These are phyloP conservation scores for Eimeria praecox DNA, from an alignment of 169 alveolate species.

Conservation along the genomic window DNA sequence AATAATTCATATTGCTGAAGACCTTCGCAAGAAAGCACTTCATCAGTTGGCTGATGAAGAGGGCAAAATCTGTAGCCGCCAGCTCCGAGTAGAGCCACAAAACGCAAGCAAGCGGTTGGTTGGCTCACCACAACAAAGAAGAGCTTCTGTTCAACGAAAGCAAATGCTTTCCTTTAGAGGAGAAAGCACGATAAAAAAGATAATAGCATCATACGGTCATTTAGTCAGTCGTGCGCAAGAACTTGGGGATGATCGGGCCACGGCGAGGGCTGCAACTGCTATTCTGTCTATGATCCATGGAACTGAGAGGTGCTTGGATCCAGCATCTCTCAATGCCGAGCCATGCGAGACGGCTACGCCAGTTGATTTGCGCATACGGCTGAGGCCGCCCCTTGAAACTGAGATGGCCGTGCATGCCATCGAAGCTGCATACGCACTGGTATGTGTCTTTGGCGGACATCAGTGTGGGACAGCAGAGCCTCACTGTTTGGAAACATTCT, in stretches of 20 bases:
- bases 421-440: conserved; percentile 77
- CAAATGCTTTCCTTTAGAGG: background rate
- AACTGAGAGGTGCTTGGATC: conserved; percentile 56
- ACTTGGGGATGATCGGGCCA: conserved; percentile 40
- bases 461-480: background rate
- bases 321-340: background rate
- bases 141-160: background rate
- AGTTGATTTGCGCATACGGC: conserved; percentile 64
- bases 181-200: conserved; percentile 1
- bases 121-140: conserved; percentile 15
- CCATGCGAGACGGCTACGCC: background rate
- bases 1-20: conserved; percentile 32
- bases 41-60: conserved; percentile 28
- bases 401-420: conserved; percentile 56
- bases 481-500: background rate
- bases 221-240: conserved; percentile 42
- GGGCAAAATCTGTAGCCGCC: conserved; percentile 4
- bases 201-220: conserved; percentile 47
- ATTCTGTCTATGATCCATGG: conserved; percentile 71
- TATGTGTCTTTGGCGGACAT: background rate
- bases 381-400: conserved; percentile 57
- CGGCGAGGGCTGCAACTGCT: conserved; percentile 64
- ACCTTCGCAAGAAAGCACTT: conserved; percentile 40
- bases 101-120: conserved; percentile 10
- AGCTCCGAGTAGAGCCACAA: conserved; percentile 24